Conservation (phyloP, 2,329 filamentous ascomycete species). For the Aspergillus puulaauensis region DNA sequence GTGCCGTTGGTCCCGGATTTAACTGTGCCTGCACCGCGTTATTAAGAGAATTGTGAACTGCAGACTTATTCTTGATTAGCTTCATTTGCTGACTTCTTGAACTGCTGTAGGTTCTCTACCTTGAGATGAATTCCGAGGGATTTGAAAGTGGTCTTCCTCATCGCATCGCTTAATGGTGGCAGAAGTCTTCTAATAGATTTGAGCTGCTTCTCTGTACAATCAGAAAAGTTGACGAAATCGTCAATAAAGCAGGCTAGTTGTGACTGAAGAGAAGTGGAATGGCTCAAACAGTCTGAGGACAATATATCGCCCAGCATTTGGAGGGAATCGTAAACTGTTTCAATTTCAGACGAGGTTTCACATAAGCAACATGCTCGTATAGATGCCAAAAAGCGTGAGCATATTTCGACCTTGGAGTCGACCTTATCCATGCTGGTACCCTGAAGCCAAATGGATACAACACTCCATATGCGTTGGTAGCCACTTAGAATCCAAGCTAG, state of each 20-base stretch:
- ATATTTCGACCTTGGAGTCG: conserved; percentile 20
- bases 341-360: conserved; percentile 25
- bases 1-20: neutral
- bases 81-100: neutral
- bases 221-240: conserved; percentile 21
- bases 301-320: conserved; percentile 34
- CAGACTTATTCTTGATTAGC: conserved; percentile 24
- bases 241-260: conserved; percentile 30
- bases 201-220: conserved; percentile 17
- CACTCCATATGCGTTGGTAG: conserved; percentile 34
- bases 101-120: conserved; percentile 22
- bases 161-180: conserved; percentile 18
- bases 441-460: conserved; percentile 29
- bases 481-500: conserved; percentile 34
- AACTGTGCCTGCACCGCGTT: neutral
- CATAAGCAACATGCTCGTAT: conserved; percentile 23
- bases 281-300: conserved; percentile 20
- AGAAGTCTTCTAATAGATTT: conserved; percentile 25
- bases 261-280: conserved; percentile 29
- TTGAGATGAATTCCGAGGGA: conserved; percentile 30
- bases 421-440: conserved; percentile 12
- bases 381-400: conserved; percentile 28
- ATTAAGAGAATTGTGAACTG: conserved; percentile 22
- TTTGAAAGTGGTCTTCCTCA: conserved; percentile 19
- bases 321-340: conserved; percentile 28